phyloP scores from a whole-genome alignment of 192 early-diverging fungal genomes.

The Lobulomyces angularis region DNA sequence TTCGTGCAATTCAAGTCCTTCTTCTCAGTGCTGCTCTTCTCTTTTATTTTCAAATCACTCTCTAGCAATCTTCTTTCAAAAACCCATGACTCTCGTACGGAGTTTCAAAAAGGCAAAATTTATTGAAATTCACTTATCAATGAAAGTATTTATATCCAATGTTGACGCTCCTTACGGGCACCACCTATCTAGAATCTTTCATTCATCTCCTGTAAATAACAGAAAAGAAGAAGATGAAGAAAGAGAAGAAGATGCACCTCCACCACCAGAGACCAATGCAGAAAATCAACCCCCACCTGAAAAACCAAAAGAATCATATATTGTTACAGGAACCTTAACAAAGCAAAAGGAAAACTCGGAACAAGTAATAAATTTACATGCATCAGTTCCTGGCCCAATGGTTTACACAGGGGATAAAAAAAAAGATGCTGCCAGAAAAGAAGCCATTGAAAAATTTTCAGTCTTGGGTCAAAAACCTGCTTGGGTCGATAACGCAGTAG shows the following conservation, averaged over 20 bases:
- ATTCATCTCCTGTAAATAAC: constrained; percentile 29
- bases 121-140: too few species aligned
- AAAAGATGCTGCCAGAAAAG: constrained; percentile 28
- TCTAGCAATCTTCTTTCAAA: too few species aligned
- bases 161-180: constrained; percentile 42
- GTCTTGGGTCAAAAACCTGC: constrained; percentile 19
- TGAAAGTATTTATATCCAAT: constrained; percentile 32
- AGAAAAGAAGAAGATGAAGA: constrained; percentile 19
- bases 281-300: constrained; percentile 4
- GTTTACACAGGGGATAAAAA: constrained; percentile 44
- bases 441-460: constrained; percentile 46
- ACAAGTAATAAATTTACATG: constrained; percentile 1
- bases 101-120: too few species aligned
- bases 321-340: constrained; percentile 30
- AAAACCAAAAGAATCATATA: constrained; percentile 27
- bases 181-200: constrained; percentile 33
- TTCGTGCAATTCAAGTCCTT: too few species aligned
- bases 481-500: constrained; percentile 30
- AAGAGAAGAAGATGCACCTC: constrained; percentile 10
- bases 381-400: constrained; percentile 23
- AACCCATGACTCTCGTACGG: too few species aligned
- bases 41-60: too few species aligned
- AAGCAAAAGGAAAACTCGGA: neutral
- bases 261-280: constrained; percentile 9
- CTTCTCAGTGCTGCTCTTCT: too few species aligned